Conservation (phyloP, 2,329 filamentous ascomycete species). For the Raffaelea arxii region DNA sequence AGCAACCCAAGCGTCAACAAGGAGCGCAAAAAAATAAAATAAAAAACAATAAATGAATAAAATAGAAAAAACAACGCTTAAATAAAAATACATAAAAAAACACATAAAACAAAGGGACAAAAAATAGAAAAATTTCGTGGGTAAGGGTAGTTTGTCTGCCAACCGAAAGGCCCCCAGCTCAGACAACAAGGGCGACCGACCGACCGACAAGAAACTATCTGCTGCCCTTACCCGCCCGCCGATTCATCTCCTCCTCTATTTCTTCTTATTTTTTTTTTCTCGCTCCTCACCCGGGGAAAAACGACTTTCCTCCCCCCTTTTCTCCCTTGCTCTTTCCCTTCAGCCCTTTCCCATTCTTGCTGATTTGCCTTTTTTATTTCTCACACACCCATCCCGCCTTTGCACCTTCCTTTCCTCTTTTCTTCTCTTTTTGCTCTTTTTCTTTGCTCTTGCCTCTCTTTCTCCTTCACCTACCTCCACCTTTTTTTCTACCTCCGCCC, state of each 20-base stretch:
- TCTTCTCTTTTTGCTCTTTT: constrained; percentile 1
- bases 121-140: constrained; percentile 13
- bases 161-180: constrained; percentile 13
- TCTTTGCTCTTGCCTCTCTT: constrained; percentile 1
- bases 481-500: not conserved
- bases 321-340: constrained; percentile 1
- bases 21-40: constrained; percentile 3
- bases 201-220: constrained; percentile 9
- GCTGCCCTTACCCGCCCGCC: constrained; percentile 9
- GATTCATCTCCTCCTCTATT: not conserved
- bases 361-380: not conserved
- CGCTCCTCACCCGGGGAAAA: not conserved
- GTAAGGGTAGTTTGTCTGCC: constrained; percentile 14
- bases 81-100: constrained; percentile 2
- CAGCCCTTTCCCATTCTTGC: not conserved
- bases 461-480: not conserved
- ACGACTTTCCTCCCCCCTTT: not conserved
- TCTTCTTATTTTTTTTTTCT: not conserved
- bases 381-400: not conserved
- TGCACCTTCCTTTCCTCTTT: not conserved
- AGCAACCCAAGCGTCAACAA: constrained; percentile 9
- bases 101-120: constrained; percentile 1
- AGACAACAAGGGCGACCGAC: constrained; percentile 11
- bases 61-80: constrained; percentile 3
- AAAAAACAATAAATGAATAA: constrained; percentile 3